Conservation (phyloP, 345 rosid species). For the Linum trigynum region DNA sequence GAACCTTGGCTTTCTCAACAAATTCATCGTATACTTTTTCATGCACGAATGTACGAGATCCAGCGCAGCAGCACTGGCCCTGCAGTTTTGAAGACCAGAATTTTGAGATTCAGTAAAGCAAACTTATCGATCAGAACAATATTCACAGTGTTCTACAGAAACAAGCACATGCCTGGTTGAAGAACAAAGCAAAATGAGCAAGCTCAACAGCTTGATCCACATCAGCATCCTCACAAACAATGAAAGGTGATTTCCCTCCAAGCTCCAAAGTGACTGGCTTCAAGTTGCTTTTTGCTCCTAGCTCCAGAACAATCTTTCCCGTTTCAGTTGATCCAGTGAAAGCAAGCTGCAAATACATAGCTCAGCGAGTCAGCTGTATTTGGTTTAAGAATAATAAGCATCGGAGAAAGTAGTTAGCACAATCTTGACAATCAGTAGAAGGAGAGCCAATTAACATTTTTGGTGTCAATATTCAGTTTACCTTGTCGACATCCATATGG, state of each 20-base stretch:
- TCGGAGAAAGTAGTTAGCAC: too few species aligned
- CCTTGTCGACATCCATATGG: constrained; percentile 95
- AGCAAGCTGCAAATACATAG: constrained; percentile 48
- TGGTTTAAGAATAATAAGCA: background rate
- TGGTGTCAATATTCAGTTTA: constrained; percentile 12
- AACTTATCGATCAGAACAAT: background rate
- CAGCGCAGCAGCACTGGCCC: constrained; percentile 98
- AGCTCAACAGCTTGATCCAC: constrained; percentile 77
- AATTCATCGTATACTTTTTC: constrained; percentile 78
- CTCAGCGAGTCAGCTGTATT: background rate
- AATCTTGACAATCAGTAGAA: too few species aligned
- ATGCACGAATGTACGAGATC: constrained; percentile 92
- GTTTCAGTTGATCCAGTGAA: constrained; percentile 89
- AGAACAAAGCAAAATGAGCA: constrained; percentile 80
- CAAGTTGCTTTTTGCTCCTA: constrained; percentile 80
- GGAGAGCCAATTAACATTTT: too few species aligned
- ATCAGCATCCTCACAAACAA: constrained; percentile 90
- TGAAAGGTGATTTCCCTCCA: constrained; percentile 96
- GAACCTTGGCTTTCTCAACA: constrained; percentile 71
- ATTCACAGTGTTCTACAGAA: constrained; percentile 1
- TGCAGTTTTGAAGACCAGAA: constrained; percentile 17
- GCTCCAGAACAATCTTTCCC: constrained; percentile 51
- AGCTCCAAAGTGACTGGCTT: constrained; percentile 91
- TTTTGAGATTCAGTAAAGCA: background rate
- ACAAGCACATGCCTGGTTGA: constrained; percentile 55